phyloP scores from a whole-genome alignment of 2,329 filamentous ascomycete genomes.

The Hypoxylon sp. region DNA sequence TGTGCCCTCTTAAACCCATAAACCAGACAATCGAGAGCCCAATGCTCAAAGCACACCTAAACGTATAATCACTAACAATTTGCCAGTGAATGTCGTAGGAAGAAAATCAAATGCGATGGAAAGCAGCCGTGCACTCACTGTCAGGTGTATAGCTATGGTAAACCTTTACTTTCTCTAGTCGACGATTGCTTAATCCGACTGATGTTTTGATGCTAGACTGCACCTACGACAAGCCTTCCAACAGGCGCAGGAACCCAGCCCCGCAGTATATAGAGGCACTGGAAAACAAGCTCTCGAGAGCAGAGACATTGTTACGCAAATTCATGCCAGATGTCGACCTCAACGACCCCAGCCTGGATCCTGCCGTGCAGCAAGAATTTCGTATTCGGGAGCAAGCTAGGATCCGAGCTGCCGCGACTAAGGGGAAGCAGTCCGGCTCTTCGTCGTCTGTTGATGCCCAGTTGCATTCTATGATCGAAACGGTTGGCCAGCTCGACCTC shows the following conservation, averaged over 20 bases:
- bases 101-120: conserved; percentile 90
- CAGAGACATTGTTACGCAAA: conserved; percentile 82
- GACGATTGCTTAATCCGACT: conserved; percentile 38
- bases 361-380: conserved; percentile 79
- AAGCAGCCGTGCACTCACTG: conserved; percentile 95
- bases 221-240: conserved; percentile 95
- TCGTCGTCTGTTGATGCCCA: conserved; percentile 71
- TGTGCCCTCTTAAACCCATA: neutral
- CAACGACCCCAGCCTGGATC: conserved; percentile 86
- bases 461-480: conserved; percentile 94
- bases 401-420: conserved; percentile 61
- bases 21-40: neutral
- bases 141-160: conserved; percentile 98
- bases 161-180: conserved; percentile 50
- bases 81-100: conserved; percentile 73
- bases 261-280: conserved; percentile 94
- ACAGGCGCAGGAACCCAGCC: conserved; percentile 88
- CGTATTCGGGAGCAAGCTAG: conserved; percentile 69
- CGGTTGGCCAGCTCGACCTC: conserved; percentile 89
- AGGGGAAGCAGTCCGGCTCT: conserved; percentile 54
- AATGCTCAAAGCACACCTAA: neutral
- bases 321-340: conserved; percentile 88
- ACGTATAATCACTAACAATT: conserved; percentile 28
- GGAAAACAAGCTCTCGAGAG: conserved; percentile 85
- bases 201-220: conserved; percentile 74